Base-by-base conservation (phyloP, 306 rosid species). In the Gleditsia sinensis region DNA sequence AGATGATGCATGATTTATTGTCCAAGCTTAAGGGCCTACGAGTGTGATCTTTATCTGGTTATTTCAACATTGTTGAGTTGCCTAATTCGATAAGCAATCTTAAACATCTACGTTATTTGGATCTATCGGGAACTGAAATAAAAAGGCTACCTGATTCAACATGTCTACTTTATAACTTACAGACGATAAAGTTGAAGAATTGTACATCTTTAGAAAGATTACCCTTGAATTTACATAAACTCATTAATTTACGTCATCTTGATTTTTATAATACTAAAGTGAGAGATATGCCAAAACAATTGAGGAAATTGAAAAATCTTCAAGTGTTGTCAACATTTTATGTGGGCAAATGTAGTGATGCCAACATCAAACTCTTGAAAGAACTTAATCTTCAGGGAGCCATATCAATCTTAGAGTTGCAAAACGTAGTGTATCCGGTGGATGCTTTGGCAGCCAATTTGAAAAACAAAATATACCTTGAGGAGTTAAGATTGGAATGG, bases 21-120 rank as follows among this genome's bases (percentile, higher is more conserved):
- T n/a, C n/a, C n/a, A n/a, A n/a, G n/a, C n/a, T n/a, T n/a, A n/a
- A n/a, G n/a, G n/a, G n/a, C n/a, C n/a, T n/a, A n/a, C n/a, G n/a
- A n/a, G n/a, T n/a, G n/a, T n/a, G n/a, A n/a, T n/a, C n/a, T n/a
- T n/a, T n/a, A 0, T 28, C 32, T 1, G 4, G 32, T 28, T 28
- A 1, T 28, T 2, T 1, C 2, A 28, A 28, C 32, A 28, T 28
- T 28, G 24, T 23, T 3, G n/a, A n/a, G n/a, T 21, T 82, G 27
- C 77, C 51, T 0, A 0, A 53, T 1, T 53, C 75, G 2, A 13
- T 77, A 5, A 58, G 72, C 14, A 16, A 60, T 5, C 17, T 72
- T 25, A 71, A 65, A 17, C 72, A 75, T 28, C 21, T 75, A 10
- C 58, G 74, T 14, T 75, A 83, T 50, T 51, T 83, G 13, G 43